Conservation (phyloP, 768 basidiomycete genomes). For the Serendipita sp. region DNA sequence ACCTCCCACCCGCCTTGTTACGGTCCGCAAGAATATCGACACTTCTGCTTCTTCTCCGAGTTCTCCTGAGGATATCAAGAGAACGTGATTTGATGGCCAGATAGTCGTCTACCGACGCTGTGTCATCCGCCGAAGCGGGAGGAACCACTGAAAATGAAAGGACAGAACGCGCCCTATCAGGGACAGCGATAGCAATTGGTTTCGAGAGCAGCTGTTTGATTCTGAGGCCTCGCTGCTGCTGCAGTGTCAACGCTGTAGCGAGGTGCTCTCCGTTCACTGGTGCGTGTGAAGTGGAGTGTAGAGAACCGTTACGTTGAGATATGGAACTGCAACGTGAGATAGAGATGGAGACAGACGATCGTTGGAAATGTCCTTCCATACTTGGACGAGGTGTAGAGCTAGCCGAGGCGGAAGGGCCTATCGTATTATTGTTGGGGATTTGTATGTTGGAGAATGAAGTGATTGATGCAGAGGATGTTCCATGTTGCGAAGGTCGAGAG, state of each 20-base stretch:
- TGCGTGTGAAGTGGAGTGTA: not conserved
- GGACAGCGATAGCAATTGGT: not conserved
- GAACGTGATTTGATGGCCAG: not conserved
- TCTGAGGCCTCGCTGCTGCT: not conserved
- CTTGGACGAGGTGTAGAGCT: not conserved
- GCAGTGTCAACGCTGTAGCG: not conserved
- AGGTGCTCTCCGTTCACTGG: not conserved
- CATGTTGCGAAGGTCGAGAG: not conserved
- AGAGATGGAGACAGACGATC: not conserved
- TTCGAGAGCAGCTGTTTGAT: not conserved
- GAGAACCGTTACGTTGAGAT: not conserved
- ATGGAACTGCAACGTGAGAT: not conserved
- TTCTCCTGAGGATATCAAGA: not conserved
- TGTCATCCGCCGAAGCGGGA: not conserved
- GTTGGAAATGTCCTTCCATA: not conserved
- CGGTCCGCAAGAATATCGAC: not conserved
- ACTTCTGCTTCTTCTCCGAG: not conserved
- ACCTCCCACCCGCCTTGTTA: not conserved
- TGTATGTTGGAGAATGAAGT: not conserved
- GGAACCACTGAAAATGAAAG: not conserved
- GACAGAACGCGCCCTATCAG: not conserved
- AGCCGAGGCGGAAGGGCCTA: not conserved
- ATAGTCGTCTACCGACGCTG: not conserved
- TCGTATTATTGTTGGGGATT: not conserved
- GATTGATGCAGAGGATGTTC: not conserved